Evolutionary conservation across 2,329 filamentous ascomycete species (phyloP).

Genomic region (Penicillium glabrum): DNA sequence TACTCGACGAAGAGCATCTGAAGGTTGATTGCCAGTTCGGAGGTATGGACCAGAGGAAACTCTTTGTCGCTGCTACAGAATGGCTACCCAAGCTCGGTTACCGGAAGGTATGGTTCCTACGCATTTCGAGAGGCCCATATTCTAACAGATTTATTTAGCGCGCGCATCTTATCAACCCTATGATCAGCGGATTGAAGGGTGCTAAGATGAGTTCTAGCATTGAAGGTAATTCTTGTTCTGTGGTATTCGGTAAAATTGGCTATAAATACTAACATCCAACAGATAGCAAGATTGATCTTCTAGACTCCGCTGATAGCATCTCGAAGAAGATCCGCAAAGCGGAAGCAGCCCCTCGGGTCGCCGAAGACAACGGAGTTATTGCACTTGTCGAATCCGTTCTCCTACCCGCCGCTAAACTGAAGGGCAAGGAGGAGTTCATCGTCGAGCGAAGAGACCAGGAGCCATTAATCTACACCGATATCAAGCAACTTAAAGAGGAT

Average conservation of each 20-base stretch:
- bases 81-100: conserved; percentile 84
- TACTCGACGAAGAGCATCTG: conserved; percentile 82
- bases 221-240: conserved; percentile 22
- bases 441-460: conserved; percentile 69
- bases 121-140: conserved; percentile 6
- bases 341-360: conserved; percentile 69
- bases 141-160: conserved; percentile 37
- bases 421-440: conserved; percentile 61
- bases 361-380: conserved; percentile 84
- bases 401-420: conserved; percentile 60
- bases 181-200: conserved; percentile 81
- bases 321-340: conserved; percentile 85
- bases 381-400: conserved; percentile 85
- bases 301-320: conserved; percentile 74
- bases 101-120: conserved; percentile 52
- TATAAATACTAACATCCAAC: not conserved
- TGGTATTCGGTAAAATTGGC: not conserved
- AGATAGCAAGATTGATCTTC: conserved; percentile 74
- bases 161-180: conserved; percentile 75
- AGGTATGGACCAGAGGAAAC: conserved; percentile 44
- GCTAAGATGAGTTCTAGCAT: conserved; percentile 85
- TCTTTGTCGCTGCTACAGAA: conserved; percentile 66
- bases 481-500: conserved; percentile 74
- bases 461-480: conserved; percentile 75
- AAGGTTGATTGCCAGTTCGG: conserved; percentile 87